Base-by-base conservation (phyloP, 1,284 basidiomycete species). In the Pholiota adiposa region DNA sequence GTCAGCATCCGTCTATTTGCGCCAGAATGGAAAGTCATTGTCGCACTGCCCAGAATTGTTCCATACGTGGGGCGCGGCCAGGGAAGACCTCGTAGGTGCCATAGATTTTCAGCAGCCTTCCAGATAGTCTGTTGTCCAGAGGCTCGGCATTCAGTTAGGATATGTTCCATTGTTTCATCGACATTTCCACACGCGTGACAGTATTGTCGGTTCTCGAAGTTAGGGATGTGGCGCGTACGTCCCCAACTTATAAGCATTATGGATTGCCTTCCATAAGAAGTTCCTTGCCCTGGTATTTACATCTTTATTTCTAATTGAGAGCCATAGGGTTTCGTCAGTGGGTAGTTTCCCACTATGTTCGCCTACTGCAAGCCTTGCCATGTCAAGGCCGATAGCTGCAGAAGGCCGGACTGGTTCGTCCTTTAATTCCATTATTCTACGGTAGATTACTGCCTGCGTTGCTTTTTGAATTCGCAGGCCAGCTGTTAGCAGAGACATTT, bases 91-190 rank as follows among this genome's bases (percentile, higher is more conserved):
- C 58, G 63, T n/a, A 46, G 44, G 4, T 40, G 27, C 69, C 67
- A 71, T 0, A 72, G 44, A 27, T 56, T 4, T 44, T 65, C 43
- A 1, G 63, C 59, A 5, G 64, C 44, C 5, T 51, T 36, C 72
- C 74, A 75, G 1, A 73, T 58, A 4, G 41, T 12, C 34, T 51
- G 21, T 54, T 67, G 66, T 0, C 68, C 68, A 0, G 67, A 62
- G 0, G 57, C 41, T 8, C 56, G 12, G 41, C 73, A 75, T 18
- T 66, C 58, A 0, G 61, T 46, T 0, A 73, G 67, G 19, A 72
- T 72, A 56, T 75, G 72, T 21, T 68, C 62, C 61, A 73, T 64
- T 16, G 66, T 44, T 49, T 73, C 68, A 41, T 54, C 51, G 27
- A 9, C 11, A 9, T 46, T 25, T 0, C 54, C 36, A 48, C 63